These are phyloP conservation scores for Dinochytrium kinnereticum DNA, from an alignment of 371 early-diverging fungal species.

Conservation along the genomic window DNA sequence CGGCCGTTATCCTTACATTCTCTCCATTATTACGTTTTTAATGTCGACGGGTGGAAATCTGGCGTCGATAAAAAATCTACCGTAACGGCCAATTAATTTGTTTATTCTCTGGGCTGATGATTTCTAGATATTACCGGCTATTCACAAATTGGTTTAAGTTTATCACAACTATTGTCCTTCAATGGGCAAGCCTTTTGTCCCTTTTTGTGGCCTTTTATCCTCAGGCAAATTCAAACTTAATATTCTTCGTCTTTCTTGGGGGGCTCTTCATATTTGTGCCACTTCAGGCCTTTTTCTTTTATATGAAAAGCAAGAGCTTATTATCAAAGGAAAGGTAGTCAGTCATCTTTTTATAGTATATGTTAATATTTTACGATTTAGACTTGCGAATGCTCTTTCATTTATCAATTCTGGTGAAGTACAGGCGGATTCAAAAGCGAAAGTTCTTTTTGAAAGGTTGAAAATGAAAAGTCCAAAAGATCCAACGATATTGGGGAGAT, in stretches of 20 bases:
- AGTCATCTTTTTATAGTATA: background rate
- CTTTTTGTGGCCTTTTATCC: background rate
- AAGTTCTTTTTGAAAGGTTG: background rate
- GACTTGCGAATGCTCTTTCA: background rate
- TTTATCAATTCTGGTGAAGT: background rate
- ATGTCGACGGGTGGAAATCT: background rate
- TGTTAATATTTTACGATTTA: background rate
- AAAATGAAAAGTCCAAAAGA: background rate
- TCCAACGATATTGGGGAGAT: background rate
- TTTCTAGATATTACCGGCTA: background rate
- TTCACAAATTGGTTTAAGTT: background rate
- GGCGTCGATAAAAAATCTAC: background rate
- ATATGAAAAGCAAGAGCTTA: background rate
- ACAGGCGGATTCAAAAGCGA: background rate
- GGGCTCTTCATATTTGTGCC: background rate
- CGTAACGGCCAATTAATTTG: background rate
- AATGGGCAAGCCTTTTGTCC: background rate
- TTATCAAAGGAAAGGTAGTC: background rate
- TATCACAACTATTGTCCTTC: background rate
- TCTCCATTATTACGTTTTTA: background rate
- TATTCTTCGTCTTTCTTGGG: background rate
- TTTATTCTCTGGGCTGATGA: background rate
- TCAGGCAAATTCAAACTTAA: background rate
- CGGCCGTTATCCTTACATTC: background rate
- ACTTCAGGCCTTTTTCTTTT: background rate